Evolutionary conservation across 805 yeast species (phyloP).

Genomic region (Allodekkera sacchari): DNA sequence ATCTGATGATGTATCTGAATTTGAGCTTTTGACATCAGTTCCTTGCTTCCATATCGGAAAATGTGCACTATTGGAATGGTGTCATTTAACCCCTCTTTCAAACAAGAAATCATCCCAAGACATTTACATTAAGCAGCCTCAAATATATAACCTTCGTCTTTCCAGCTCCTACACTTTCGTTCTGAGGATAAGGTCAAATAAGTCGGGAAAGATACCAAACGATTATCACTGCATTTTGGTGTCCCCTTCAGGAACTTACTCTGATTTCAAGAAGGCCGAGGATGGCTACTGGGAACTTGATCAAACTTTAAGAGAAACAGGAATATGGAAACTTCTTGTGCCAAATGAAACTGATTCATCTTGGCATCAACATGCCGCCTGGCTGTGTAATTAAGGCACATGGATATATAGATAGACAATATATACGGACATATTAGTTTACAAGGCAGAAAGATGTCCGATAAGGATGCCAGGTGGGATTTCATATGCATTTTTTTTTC

Average conservation of each 20-base stretch:
- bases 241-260: conserved; percentile 77
- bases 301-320: conserved; percentile 59
- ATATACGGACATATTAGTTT: too few species aligned
- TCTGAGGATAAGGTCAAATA: conserved; percentile 21
- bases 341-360: conserved; percentile 68
- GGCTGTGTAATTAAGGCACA: conserved; percentile 33
- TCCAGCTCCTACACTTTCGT: conserved; percentile 60
- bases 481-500: too few species aligned
- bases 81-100: conserved; percentile 64
- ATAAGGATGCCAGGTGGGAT: too few species aligned
- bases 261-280: conserved; percentile 46
- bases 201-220: neutral
- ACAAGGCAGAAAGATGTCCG: too few species aligned
- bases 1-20: conserved; percentile 30
- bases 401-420: conserved; percentile 2
- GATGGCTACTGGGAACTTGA: conserved; percentile 48
- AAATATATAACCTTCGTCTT: conserved; percentile 49
- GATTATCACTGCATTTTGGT: conserved; percentile 52
- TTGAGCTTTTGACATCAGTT: conserved; percentile 60
- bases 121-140: conserved; percentile 80
- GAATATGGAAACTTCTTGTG: conserved; percentile 78
- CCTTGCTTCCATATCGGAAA: conserved; percentile 70
- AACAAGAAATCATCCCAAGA: conserved; percentile 57
- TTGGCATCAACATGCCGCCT: conserved; percentile 88
- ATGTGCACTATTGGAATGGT: conserved; percentile 49